A percentile compares a stretch with the other conserved stretches of the same genome.
phyloP scores from a whole-genome alignment of 331 rosid species.

The Ulmus americana region DNA sequence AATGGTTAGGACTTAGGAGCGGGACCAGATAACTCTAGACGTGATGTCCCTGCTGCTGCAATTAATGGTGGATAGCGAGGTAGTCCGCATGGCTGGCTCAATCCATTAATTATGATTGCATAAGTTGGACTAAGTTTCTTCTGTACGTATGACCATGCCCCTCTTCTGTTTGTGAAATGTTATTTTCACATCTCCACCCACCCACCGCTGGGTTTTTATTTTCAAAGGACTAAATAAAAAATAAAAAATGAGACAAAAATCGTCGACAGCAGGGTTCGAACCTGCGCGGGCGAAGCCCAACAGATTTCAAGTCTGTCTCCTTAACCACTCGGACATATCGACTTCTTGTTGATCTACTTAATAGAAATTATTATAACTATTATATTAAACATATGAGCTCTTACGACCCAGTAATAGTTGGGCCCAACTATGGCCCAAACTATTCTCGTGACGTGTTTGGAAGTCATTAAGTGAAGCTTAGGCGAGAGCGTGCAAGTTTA shows the following conservation, averaged over 20 bases:
- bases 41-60: conserved; percentile 1
- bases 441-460: too few relatives aligned
- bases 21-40: neutral
- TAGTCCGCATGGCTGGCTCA: conserved; percentile 2
- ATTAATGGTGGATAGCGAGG: neutral
- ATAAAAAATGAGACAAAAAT: neutral
- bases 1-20: conserved; percentile 5
- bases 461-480: neutral
- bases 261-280: conserved; percentile 99
- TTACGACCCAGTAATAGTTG: too few relatives aligned
- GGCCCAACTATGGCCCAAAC: too few relatives aligned
- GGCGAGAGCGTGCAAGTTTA: too few relatives aligned
- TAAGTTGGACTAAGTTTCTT: neutral
- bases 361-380: too few relatives aligned
- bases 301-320: conserved; percentile 99
- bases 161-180: neutral
- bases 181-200: neutral
- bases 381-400: too few relatives aligned
- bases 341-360: neutral
- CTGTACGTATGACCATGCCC: neutral
- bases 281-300: conserved; percentile 99
- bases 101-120: neutral
- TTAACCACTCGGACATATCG: conserved; percentile 47
- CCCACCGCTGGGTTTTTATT: neutral
- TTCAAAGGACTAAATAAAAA: neutral